These are phyloP conservation scores for Blastobotrys persicus DNA, from an alignment of 1,139 yeast species.

Conservation along the genomic window DNA sequence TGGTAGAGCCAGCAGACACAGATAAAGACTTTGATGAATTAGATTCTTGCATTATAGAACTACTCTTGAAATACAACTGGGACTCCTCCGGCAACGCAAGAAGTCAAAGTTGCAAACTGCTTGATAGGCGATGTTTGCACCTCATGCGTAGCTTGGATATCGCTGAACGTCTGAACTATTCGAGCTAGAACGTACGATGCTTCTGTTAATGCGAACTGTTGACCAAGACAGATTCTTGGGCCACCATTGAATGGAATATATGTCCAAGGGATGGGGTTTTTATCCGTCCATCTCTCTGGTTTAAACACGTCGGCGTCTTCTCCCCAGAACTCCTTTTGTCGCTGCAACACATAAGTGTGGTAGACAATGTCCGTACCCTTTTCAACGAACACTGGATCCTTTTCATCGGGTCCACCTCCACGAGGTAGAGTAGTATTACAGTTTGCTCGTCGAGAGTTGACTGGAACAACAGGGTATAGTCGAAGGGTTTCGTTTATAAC, in stretches of 20 bases:
- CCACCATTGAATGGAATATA: constrained; percentile 53
- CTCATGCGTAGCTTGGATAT: constrained; percentile 13
- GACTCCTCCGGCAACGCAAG: constrained; percentile 28
- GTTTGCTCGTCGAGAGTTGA: constrained; percentile 49
- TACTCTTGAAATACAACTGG: constrained; percentile 19
- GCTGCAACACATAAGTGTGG: constrained; percentile 46
- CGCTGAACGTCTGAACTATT: constrained; percentile 40
- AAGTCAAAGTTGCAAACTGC: constrained; percentile 26
- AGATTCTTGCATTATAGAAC: neutral
- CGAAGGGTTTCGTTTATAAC: constrained; percentile 53
- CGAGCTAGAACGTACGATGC: constrained; percentile 49
- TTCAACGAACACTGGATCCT: constrained; percentile 46
- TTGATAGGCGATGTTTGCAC: constrained; percentile 13
- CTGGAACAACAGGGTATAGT: constrained; percentile 58
- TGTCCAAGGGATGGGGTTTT: constrained; percentile 32
- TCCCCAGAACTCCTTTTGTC: constrained; percentile 46
- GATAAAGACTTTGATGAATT: neutral
- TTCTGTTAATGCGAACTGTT: constrained; percentile 58
- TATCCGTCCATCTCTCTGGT: constrained; percentile 51
- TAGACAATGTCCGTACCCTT: constrained; percentile 51
- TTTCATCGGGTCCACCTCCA: constrained; percentile 44
- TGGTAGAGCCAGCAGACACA: neutral
- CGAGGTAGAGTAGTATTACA: constrained; percentile 34
- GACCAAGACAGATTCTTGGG: constrained; percentile 58
- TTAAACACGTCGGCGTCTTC: constrained; percentile 48